Base-by-base conservation (phyloP, 75 land plant species). In the Larix kaempferi region DNA sequence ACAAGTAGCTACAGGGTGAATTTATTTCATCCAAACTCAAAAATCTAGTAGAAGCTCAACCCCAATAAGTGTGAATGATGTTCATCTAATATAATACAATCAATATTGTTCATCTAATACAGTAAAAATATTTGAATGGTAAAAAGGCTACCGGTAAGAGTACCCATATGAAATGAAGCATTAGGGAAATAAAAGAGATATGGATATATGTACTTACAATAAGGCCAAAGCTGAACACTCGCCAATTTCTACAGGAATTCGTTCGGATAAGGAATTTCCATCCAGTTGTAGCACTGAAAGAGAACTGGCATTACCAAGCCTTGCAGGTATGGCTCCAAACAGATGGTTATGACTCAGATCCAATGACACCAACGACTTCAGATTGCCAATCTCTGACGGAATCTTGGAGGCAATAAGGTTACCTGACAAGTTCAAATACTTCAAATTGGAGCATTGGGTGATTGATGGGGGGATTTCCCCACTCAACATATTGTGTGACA, bases 291-390 rank as follows among this genome's bases (percentile, higher is more conserved):
- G 78, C 57, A 85, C 88, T 57, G 80, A 77, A 39, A 95, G 75
- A 12, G 88, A 84, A 64, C 55, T 73, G 0, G 89, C 90, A 62
- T 80, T 75, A 35, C 89, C 91, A 69, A 96, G 80, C 41, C 80
- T 84, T 12, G 81, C 11, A 49, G 99, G 99, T 64, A 96, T 91
- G 75, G 59, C 78, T 33, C 99, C 95, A 63, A 39, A 79, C 4
- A 96, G 79, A 63, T 23, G 75, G 67, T 93, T 93, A 37, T 75
- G 17, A 78, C n/a, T n/a, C n/a, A n/a, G n/a, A n/a, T n/a, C n/a
- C n/a, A n/a, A n/a, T n/a, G n/a, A n/a, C n/a, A n/a, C 93, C 55
- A 86, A 56, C 10, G 78, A 26, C 25, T 81, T 84, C 7, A 92
- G 66, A 59, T 82, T 77, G 14, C 91, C 92, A 10, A 96, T 73